These are phyloP conservation scores for Pulicaria dysenterica DNA, from an alignment of 129 eudicot genomes.

Conservation along the genomic window DNA sequence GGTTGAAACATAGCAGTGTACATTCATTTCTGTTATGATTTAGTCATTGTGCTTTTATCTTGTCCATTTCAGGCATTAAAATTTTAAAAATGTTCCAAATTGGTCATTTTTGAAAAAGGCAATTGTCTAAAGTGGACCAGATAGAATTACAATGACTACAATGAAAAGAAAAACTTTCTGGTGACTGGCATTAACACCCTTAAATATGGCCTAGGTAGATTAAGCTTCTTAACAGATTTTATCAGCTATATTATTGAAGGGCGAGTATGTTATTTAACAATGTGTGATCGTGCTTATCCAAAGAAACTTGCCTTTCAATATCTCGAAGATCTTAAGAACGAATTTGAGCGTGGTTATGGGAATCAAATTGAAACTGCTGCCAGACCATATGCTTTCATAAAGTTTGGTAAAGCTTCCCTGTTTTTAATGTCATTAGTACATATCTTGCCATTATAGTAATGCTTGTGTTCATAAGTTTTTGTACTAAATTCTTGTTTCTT, in stretches of 20 bases:
- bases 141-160: no score
- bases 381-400: conserved; percentile 95
- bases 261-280: conserved; percentile 92
- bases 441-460: background rate
- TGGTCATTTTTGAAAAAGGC: no score
- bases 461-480: background rate
- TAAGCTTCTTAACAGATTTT: conserved; percentile 45
- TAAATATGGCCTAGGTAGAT: background rate
- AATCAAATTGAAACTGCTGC: conserved; percentile 99
- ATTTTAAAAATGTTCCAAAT: no score
- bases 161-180: no score
- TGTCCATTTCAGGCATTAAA: no score
- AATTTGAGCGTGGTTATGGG: conserved; percentile 93
- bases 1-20: no score
- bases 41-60: no score
- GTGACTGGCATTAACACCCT: no score
- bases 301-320: conserved; percentile 98
- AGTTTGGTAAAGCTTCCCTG: conserved; percentile 62
- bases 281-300: conserved; percentile 99
- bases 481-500: background rate
- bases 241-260: conserved; percentile 90
- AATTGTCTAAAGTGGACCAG: no score
- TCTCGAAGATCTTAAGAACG: conserved; percentile 92
- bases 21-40: no score
- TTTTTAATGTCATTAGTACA: conserved; percentile 1